Conservation (phyloP, 2,329 filamentous ascomycete genomes). For the Cryphonectria parasitica region DNA sequence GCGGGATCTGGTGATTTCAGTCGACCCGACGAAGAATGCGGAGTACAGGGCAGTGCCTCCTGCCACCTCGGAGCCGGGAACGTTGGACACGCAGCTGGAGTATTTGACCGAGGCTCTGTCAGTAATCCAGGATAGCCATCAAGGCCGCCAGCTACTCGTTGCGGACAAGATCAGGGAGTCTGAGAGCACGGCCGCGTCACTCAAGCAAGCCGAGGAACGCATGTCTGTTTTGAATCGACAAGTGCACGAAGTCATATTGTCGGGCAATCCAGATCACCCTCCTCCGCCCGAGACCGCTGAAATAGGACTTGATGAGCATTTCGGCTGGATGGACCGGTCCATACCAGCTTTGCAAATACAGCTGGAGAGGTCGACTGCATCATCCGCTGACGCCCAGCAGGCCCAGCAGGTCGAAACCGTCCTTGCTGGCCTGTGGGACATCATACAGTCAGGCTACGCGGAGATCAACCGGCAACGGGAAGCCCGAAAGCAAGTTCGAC, state of each 20-base stretch:
- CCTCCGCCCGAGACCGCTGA: constrained; percentile 62
- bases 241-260: constrained; percentile 61
- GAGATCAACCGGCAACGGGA: constrained; percentile 59
- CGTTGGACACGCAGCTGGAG: constrained; percentile 63
- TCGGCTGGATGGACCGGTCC: constrained; percentile 69
- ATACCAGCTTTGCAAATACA: constrained; percentile 55
- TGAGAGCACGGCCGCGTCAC: constrained; percentile 31
- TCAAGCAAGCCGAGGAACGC: constrained; percentile 55
- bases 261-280: constrained; percentile 52
- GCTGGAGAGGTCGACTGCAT: constrained; percentile 41
- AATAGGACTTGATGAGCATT: constrained; percentile 66
- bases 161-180: constrained; percentile 35
- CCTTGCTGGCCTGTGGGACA: constrained; percentile 60
- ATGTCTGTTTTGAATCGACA: constrained; percentile 67
- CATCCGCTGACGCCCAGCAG: constrained; percentile 43
- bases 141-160: constrained; percentile 40
- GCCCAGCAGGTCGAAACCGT: constrained; percentile 60
- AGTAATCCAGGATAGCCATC: constrained; percentile 62
- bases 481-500: constrained; percentile 55
- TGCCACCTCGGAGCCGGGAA: constrained; percentile 46
- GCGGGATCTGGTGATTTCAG: constrained; percentile 25
- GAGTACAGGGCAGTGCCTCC: constrained; percentile 50
- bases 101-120: constrained; percentile 71
- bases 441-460: constrained; percentile 58
- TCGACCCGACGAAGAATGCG: constrained; percentile 59